Evolutionary conservation across 1,284 basidiomycete genomes (phyloP).

Genomic region (Cystobasidium pallidum): DNA sequence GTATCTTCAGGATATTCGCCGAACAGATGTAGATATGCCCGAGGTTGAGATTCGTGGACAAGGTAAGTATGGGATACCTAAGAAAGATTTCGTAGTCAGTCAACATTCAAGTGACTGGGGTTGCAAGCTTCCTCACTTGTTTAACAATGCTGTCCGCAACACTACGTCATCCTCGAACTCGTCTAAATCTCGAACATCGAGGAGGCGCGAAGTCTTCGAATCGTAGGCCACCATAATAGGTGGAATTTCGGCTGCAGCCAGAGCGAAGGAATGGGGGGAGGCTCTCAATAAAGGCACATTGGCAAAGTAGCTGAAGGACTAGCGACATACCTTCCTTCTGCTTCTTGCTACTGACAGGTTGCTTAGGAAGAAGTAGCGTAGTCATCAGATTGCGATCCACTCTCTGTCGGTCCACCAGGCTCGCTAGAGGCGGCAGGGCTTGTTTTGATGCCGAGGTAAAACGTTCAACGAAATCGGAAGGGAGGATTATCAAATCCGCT

Average conservation of each 20-base stretch:
- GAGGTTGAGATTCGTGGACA: constrained; percentile 75
- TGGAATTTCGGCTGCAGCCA: constrained; percentile 44
- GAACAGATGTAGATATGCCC: constrained; percentile 82
- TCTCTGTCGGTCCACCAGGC: constrained; percentile 79
- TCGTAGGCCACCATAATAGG: constrained; percentile 50
- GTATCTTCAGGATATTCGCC: constrained; percentile 47
- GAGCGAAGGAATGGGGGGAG: no score
- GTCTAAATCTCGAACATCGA: constrained; percentile 52
- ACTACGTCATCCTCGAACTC: constrained; percentile 55
- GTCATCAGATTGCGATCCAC: constrained; percentile 72
- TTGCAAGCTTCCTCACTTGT: constrained; percentile 46
- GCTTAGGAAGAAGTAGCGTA: constrained; percentile 71
- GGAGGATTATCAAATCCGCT: constrained; percentile 84
- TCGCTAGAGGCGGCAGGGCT: constrained; percentile 62
- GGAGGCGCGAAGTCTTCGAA: constrained; percentile 40
- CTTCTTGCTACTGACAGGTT: constrained; percentile 47
- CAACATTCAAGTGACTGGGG: no score
- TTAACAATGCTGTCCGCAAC: constrained; percentile 49
- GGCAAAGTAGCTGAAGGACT: no score
- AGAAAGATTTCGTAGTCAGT: no score
- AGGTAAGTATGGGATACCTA: constrained; percentile 73
- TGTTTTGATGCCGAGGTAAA: constrained; percentile 43
- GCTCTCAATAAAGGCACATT: no score
- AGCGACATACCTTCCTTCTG: constrained; percentile 49
- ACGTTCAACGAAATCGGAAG: constrained; percentile 86